A percentile compares a stretch with the other conserved stretches of the same genome.
Evolutionary conservation across 495 filamentous ascomycete genomes (phyloP).

Genomic region (Entonaema liquescens): DNA sequence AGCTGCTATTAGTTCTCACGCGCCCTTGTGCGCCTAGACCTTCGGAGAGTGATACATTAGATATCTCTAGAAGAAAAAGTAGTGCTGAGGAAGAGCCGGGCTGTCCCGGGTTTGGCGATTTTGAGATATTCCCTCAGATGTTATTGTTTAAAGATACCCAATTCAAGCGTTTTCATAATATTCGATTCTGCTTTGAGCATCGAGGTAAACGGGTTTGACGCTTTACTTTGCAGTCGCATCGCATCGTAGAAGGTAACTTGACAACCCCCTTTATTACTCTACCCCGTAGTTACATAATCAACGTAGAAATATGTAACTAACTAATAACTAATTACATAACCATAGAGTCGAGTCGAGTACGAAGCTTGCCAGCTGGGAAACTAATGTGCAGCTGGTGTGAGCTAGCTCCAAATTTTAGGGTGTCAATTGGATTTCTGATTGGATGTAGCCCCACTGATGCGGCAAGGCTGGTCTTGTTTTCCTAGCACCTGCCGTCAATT

Average conservation of each 20-base stretch:
- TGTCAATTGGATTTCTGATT: constrained; percentile 12
- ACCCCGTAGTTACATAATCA: not conserved
- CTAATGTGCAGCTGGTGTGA: not conserved
- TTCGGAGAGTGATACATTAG: not conserved
- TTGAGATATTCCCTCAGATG: constrained; percentile 1
- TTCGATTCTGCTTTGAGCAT: not conserved
- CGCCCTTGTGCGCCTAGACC: not conserved
- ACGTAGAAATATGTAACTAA: not conserved
- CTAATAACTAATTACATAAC: not conserved
- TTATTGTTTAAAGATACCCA: constrained; percentile 19
- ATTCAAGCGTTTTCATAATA: constrained; percentile 2
- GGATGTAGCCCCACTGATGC: constrained; percentile 22
- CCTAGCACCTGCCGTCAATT: constrained; percentile 10
- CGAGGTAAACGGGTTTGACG: not conserved
- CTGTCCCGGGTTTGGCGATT: not conserved
- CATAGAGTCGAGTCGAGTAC: not conserved
- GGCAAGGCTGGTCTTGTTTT: constrained; percentile 6
- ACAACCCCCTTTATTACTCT: not conserved
- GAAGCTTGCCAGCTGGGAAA: not conserved
- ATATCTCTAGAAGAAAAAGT: not conserved
- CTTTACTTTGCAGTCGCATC: not conserved
- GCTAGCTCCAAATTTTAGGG: not conserved
- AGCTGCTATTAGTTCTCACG: not conserved
- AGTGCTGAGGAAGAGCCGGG: not conserved
- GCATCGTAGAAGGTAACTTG: not conserved